Base-by-base conservation (phyloP, 768 basidiomycete genomes). In the Hericium coralloides region DNA sequence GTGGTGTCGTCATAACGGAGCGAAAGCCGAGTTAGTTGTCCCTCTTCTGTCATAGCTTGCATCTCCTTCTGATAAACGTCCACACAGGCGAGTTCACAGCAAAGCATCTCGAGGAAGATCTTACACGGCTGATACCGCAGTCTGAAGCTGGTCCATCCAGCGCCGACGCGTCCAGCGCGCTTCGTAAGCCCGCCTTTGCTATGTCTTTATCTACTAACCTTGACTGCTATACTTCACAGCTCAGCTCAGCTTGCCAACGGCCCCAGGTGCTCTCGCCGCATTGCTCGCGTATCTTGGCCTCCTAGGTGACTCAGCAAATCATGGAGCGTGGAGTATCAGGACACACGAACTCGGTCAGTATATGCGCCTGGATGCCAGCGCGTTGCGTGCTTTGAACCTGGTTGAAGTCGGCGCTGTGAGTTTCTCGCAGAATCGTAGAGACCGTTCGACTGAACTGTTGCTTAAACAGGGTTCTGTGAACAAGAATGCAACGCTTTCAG, bases 341-440 rank as follows among this genome's bases (percentile, higher is more conserved):
- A 89, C 87, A 0, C 95, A 99, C 66, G 94, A 98, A 67, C 76
- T 99, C 0, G 83, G 89, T 2, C 94, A 91, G 66, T 98, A 87
- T 70, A 97, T 99, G 94, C 87, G 86, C 57, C 80, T 98, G 9
- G 97, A 99, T 67, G 92, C 97, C 1, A 95, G 93, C 60, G 95
- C 97, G 0, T 74, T 98, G 17, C 81, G 88, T 52, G 97, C 97
- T 1, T 73, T 99, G 23, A 92, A 92, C 65, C 73, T 98, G 15
- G 82, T 89, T 25, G 92, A 94, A 55, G 83, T 54, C 50, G 64
- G 64, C 64, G 66, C 68, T 65, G 79, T 82, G 64, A 52, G 70
- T 67, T 3, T 49, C 37, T 31, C 31, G 31, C 8, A 31, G 31
- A 31, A 7, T 31, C 7, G 1, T 31, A 8, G 5, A 6, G 31